Conservation (phyloP, 768 basidiomycete species). For the Paxillus rubicundulus region DNA sequence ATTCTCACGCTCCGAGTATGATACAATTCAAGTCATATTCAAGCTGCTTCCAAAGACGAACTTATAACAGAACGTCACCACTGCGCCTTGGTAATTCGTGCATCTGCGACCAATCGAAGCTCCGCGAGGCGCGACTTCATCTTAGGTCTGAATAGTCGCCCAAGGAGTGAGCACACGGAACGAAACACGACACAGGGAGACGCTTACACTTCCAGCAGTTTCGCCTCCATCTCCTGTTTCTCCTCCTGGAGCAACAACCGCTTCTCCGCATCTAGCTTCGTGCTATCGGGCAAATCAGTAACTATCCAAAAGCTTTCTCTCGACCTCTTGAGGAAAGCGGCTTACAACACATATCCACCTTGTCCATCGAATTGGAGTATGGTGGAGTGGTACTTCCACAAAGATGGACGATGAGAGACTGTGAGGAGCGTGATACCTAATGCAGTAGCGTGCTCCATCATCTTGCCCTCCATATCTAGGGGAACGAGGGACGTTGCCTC, state of each 20-base stretch:
- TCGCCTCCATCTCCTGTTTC: conserved; percentile 84
- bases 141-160: conserved; percentile 57
- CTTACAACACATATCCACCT: conserved; percentile 93
- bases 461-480: conserved; percentile 84
- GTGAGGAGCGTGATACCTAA: conserved; percentile 91
- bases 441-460: conserved; percentile 90
- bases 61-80: not conserved
- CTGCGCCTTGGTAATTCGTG: conserved; percentile 7
- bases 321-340: conserved; percentile 12
- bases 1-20: too few relatives aligned
- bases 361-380: conserved; percentile 92
- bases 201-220: conserved; percentile 82
- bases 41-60: not conserved
- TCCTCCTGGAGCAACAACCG: conserved; percentile 91
- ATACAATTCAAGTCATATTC: too few relatives aligned
- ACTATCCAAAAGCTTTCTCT: not conserved
- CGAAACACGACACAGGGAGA: not conserved
- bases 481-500: conserved; percentile 96
- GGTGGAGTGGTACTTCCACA: conserved; percentile 90
- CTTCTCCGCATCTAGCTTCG: conserved; percentile 85
- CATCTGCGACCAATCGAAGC: conserved; percentile 43
- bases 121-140: conserved; percentile 74
- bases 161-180: not conserved
- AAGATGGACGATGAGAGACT: conserved; percentile 90
- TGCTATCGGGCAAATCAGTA: conserved; percentile 44